A percentile compares a stretch with the other conserved stretches of the same genome.
Conservation (phyloP, 2,329 filamentous ascomycete species). For the Hortaea sp. region DNA sequence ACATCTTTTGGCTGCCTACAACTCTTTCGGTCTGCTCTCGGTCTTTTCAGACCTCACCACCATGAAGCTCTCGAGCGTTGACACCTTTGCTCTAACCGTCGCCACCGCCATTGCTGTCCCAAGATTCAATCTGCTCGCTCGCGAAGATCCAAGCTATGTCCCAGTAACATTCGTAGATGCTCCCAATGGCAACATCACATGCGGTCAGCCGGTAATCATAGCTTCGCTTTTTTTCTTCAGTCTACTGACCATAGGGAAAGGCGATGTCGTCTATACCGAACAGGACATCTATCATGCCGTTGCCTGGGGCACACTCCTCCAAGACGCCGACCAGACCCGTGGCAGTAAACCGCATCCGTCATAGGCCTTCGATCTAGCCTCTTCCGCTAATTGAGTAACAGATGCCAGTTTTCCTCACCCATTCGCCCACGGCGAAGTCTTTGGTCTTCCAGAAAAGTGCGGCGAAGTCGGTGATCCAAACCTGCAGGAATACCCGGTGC, state of each 20-base stretch:
- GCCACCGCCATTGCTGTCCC: neutral
- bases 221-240: neutral
- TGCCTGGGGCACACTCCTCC: neutral
- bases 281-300: neutral
- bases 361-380: neutral
- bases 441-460: neutral
- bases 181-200: neutral
- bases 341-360: neutral
- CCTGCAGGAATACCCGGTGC: neutral
- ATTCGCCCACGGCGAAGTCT: neutral
- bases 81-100: neutral
- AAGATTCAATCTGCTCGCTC: neutral
- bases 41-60: neutral
- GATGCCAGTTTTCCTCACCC: neutral
- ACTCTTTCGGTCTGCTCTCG: neutral
- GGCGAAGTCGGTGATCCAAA: neutral
- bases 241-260: neutral
- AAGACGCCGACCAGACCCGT: neutral
- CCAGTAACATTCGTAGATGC: neutral
- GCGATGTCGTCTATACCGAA: neutral
- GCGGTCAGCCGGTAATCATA: neutral
- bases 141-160: neutral
- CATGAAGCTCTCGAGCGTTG: neutral
- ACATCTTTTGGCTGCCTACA: neutral
- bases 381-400: neutral